Percentiles rank a stretch among this genome's conserved stretches.
Evolutionary conservation across 2,329 filamentous ascomycete species (phyloP).

Genomic region (Penicillium capsulatum): DNA sequence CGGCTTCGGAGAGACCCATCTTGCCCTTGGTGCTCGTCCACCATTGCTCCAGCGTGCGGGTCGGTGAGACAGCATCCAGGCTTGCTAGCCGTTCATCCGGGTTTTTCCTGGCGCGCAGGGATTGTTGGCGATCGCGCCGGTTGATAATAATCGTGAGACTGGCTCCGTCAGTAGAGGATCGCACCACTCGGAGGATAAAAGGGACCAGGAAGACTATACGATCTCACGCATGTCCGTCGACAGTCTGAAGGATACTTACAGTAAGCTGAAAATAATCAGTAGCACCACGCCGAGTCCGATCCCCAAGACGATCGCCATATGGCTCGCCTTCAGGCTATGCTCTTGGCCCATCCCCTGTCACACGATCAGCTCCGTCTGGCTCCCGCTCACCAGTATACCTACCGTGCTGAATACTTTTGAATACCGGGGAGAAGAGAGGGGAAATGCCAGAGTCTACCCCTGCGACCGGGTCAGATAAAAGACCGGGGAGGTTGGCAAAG

Average conservation of each 20-base stretch:
- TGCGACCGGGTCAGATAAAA: too few species aligned
- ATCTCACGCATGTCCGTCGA: too few species aligned
- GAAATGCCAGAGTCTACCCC: too few species aligned
- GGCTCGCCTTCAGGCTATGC: constrained; percentile 20
- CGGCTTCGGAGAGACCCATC: constrained; percentile 30
- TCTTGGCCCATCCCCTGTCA: constrained; percentile 16
- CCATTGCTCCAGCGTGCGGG: constrained; percentile 37
- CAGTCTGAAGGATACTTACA: constrained; percentile 30
- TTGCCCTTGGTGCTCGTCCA: constrained; percentile 33
- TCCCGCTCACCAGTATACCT: too few species aligned
- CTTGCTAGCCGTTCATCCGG: constrained; percentile 32
- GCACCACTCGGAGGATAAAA: not conserved
- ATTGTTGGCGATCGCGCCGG: constrained; percentile 25
- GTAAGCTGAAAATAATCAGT: constrained; percentile 31
- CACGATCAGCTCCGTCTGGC: too few species aligned
- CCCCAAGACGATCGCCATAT: constrained; percentile 33
- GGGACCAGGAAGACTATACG: constrained; percentile 1
- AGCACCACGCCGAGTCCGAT: constrained; percentile 31
- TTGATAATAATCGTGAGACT: constrained; percentile 35
- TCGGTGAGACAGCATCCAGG: constrained; percentile 36
- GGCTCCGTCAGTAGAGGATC: constrained; percentile 8
- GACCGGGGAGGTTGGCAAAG: too few species aligned
- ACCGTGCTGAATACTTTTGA: too few species aligned
- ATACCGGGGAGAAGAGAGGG: too few species aligned
- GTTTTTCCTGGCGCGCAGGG: constrained; percentile 21